Percentiles rank a stretch among this genome's conserved stretches.
These are phyloP conservation scores for Leishmania tarentolae DNA, from an alignment of 208 protist species.

Conservation along the genomic window DNA sequence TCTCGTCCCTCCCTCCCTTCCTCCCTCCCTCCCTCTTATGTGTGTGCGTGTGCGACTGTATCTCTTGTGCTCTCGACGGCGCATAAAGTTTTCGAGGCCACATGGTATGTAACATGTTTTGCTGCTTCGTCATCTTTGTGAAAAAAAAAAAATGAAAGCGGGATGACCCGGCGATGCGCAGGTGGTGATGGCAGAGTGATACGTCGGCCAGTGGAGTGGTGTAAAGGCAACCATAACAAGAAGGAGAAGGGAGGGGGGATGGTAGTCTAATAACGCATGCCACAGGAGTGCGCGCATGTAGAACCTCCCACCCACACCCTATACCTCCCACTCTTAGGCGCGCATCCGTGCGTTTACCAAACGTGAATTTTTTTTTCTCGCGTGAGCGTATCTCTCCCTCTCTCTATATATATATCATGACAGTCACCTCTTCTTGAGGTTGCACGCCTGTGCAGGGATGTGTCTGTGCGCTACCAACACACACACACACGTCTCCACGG, in stretches of 20 bases:
- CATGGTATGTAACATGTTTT: too few relatives aligned
- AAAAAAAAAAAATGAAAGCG: neutral
- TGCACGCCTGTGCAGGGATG: neutral
- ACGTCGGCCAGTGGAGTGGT: too few relatives aligned
- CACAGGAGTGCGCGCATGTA: too few relatives aligned
- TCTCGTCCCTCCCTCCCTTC: neutral
- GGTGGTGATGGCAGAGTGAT: too few relatives aligned
- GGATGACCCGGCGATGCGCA: too few relatives aligned
- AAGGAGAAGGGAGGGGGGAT: too few relatives aligned
- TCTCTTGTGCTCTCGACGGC: neutral
- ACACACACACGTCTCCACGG: neutral
- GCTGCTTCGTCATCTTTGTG: too few relatives aligned
- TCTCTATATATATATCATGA: neutral
- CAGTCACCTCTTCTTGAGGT: neutral
- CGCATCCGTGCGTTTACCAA: neutral
- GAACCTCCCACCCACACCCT: neutral
- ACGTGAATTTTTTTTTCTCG: neutral
- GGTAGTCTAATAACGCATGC: too few relatives aligned
- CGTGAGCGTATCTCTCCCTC: neutral
- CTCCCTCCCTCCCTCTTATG: neutral
- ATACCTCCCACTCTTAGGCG: neutral
- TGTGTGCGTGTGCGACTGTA: neutral
- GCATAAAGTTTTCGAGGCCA: too few relatives aligned
- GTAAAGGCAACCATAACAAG: too few relatives aligned
- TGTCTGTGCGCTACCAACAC: neutral